Evolutionary conservation across 2,329 filamentous ascomycete genomes (phyloP).

Genomic region (Stemphylium beticola): DNA sequence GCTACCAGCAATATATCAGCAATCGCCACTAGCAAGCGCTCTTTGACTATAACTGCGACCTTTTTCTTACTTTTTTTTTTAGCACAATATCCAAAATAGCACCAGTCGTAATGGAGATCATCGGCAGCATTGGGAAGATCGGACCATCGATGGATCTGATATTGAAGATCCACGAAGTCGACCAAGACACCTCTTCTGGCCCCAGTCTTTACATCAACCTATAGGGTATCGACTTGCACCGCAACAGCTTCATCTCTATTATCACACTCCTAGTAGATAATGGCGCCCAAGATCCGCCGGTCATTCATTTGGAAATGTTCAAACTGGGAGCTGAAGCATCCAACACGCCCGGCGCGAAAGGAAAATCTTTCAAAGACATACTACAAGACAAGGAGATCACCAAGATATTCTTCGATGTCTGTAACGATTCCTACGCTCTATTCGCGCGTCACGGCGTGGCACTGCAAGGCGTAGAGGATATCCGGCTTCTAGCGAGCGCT

Average conservation of each 20-base stretch:
- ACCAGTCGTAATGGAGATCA: too few relatives aligned
- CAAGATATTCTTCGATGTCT: conserved; percentile 40
- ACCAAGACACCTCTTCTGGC: not conserved
- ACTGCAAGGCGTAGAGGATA: conserved; percentile 3
- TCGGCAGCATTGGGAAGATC: too few relatives aligned
- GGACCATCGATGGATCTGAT: too few relatives aligned
- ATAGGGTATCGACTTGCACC: not conserved
- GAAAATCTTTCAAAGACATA: conserved; percentile 4
- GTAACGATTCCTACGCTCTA: conserved; percentile 36
- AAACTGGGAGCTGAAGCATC: conserved; percentile 32
- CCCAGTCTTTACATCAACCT: not conserved
- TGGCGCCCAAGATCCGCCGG: too few relatives aligned
- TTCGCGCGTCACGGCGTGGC: conserved; percentile 21
- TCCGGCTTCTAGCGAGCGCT: conserved; percentile 13
- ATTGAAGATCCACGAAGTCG: too few relatives aligned
- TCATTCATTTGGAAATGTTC: conserved; percentile 21
- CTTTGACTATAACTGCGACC: too few relatives aligned
- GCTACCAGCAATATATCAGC: too few relatives aligned
- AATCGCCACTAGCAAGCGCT: too few relatives aligned
- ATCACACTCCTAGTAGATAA: not conserved
- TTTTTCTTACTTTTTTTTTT: too few relatives aligned
- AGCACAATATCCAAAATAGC: too few relatives aligned
- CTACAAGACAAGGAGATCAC: conserved; percentile 33
- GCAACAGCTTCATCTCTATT: not conserved
- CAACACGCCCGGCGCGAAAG: conserved; percentile 12